Conservation (phyloP, 805 yeast genomes). For the Metschnikowia dekortorum region DNA sequence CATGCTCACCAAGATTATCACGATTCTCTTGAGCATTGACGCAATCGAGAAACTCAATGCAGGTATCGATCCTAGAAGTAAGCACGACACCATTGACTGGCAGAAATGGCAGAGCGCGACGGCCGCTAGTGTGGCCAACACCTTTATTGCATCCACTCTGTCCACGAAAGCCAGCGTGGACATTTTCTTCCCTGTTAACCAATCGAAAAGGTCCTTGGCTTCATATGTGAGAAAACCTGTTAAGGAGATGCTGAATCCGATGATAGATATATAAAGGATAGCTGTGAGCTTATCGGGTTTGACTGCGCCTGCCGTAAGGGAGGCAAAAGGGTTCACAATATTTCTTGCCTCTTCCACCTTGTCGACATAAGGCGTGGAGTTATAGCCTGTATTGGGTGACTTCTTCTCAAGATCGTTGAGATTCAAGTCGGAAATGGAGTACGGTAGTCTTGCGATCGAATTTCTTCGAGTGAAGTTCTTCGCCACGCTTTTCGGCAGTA, state of each 20-base stretch:
- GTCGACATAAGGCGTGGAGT: constrained; percentile 5
- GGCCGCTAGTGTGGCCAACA: constrained; percentile 47
- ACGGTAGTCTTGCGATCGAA: constrained; percentile 24
- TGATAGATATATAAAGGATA: constrained; percentile 70
- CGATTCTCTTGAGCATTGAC: constrained; percentile 82
- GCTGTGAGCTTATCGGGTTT: constrained; percentile 78
- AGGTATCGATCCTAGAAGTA: constrained; percentile 72
- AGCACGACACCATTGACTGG: constrained; percentile 79
- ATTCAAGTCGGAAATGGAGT: constrained; percentile 30
- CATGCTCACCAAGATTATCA: constrained; percentile 74
- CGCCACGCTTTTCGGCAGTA: constrained; percentile 8
- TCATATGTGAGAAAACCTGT: constrained; percentile 71
- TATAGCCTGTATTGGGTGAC: not conserved
- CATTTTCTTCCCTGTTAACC: not conserved
- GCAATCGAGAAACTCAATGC: constrained; percentile 87
- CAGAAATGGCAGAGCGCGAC: constrained; percentile 76
- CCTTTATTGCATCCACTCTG: constrained; percentile 20
- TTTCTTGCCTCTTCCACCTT: constrained; percentile 16
- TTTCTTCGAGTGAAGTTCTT: constrained; percentile 16
- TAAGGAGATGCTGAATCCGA: constrained; percentile 68
- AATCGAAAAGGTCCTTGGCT: constrained; percentile 29
- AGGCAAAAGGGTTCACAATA: constrained; percentile 20
- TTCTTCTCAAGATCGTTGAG: constrained; percentile 22
- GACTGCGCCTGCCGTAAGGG: constrained; percentile 11
- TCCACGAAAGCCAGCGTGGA: constrained; percentile 14